Conservation (phyloP, 306 rosid species). For the Vigna nakashimae region DNA sequence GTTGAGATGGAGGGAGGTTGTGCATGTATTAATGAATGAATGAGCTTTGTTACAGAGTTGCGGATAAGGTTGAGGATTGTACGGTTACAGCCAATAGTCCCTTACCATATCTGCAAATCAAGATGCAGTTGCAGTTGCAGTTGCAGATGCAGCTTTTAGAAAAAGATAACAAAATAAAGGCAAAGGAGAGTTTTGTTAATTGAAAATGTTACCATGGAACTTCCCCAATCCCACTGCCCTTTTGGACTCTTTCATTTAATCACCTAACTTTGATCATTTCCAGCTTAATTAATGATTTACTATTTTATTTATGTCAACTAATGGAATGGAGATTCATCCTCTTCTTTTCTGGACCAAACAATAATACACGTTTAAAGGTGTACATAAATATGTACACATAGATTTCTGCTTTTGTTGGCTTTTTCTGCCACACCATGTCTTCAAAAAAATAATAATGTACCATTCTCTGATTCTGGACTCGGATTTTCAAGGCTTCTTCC, state of each 20-base stretch:
- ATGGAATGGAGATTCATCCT: constrained; percentile 51
- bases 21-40: neutral
- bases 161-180: neutral
- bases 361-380: constrained; percentile 13
- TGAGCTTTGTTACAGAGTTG: constrained; percentile 35
- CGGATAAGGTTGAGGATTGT: constrained; percentile 75
- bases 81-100: constrained; percentile 49
- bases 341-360: constrained; percentile 32
- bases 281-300: constrained; percentile 11
- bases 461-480: constrained; percentile 40
- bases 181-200: constrained; percentile 26
- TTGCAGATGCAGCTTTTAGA: constrained; percentile 43
- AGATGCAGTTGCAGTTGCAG: constrained; percentile 17
- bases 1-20: neutral
- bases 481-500: constrained; percentile 45
- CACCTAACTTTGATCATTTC: constrained; percentile 38
- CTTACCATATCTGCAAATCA: constrained; percentile 61
- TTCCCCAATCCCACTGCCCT: neutral
- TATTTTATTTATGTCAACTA: constrained; percentile 39
- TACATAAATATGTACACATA: neutral
- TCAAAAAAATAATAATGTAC: constrained; percentile 6
- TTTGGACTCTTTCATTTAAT: constrained; percentile 53
- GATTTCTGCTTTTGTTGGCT: constrained; percentile 47
- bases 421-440: constrained; percentile 35
- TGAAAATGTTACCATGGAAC: constrained; percentile 43